Percentiles rank a stretch among this genome's conserved stretches.
phyloP scores from a whole-genome alignment of 768 basidiomycete genomes.

The Amanita brunnescens region DNA sequence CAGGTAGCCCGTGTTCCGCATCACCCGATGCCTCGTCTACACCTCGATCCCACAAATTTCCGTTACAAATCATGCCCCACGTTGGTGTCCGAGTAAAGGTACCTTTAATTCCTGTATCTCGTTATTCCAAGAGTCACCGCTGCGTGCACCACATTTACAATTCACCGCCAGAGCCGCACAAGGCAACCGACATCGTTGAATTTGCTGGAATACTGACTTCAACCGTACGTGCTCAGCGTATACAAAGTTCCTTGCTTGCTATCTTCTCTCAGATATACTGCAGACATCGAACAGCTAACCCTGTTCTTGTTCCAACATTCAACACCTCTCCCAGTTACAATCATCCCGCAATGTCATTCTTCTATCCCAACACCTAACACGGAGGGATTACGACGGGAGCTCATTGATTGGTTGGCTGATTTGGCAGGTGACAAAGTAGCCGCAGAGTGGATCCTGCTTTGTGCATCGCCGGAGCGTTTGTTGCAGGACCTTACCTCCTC shows the following conservation, averaged over 20 bases:
- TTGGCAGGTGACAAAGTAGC: constrained; percentile 60
- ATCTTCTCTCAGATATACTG: constrained; percentile 23
- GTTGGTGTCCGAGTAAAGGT: constrained; percentile 71
- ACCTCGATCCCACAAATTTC: constrained; percentile 52
- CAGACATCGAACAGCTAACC: constrained; percentile 31
- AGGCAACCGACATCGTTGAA: constrained; percentile 52
- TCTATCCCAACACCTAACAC: constrained; percentile 11
- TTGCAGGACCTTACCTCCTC: constrained; percentile 7
- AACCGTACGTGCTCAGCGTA: constrained; percentile 35
- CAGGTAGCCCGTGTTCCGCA: neutral
- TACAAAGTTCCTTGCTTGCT: constrained; percentile 8
- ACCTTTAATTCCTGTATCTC: constrained; percentile 1
- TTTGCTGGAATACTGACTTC: constrained; percentile 72
- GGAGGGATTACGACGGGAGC: constrained; percentile 33
- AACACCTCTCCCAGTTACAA: constrained; percentile 27
- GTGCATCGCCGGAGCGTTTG: constrained; percentile 56
- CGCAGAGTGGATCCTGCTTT: constrained; percentile 69
- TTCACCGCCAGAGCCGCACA: constrained; percentile 34
- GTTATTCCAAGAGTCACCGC: neutral
- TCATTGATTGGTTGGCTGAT: constrained; percentile 69
- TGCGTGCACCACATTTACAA: constrained; percentile 47
- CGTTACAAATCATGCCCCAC: constrained; percentile 42
- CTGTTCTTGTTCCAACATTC: constrained; percentile 43
- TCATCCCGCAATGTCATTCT: constrained; percentile 33
- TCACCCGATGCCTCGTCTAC: constrained; percentile 3